Base-by-base conservation (phyloP, 2,329 filamentous ascomycete species). In the Ophiognomonia clavigignenti-juglandacearum region DNA sequence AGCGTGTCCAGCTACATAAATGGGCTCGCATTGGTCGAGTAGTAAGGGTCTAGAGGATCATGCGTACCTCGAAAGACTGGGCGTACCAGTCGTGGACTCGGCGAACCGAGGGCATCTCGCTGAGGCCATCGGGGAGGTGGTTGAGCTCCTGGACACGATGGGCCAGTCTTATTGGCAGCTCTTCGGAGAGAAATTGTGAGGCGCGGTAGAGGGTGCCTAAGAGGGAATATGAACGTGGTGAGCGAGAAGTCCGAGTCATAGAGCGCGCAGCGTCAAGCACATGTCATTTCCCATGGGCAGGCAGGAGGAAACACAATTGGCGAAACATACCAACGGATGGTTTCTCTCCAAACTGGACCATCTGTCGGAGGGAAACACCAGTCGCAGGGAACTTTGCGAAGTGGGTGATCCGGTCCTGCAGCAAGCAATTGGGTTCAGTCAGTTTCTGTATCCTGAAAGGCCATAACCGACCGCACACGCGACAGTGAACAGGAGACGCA, bases 1-100 rank as follows among this genome's bases (percentile, higher is more conserved):
- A n/a, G n/a, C n/a, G n/a, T n/a, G n/a, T n/a, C n/a, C n/a, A n/a
- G n/a, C n/a, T n/a, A n/a, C n/a, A n/a, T n/a, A n/a, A n/a, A n/a
- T n/a, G n/a, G n/a, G n/a, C n/a, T n/a, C n/a, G n/a, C n/a, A n/a
- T n/a, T n/a, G n/a, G n/a, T n/a, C n/a, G n/a, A n/a, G n/a, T n/a
- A n/a, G n/a, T n/a, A n/a, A n/a, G n/a, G n/a, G n/a, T n/a, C n/a
- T n/a, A n/a, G n/a, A n/a, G n/a, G n/a, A n/a, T n/a, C n/a, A 45
- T 38, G 64, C 78, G 59, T 79, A 96, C 91, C 82, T 98, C 93
- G 62, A 98, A 98, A 43, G 93, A 98, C 72, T 98, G 93, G 54
- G 92, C 93, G 67, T 98, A 98, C 93, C 93, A 98, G 62, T 97
- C 91, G 65, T 91, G 86, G 57, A 98, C 93, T 61, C 85, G 89